These are phyloP conservation scores for Trametes gibbosa DNA, from an alignment of 768 basidiomycete genomes.

Conservation along the genomic window DNA sequence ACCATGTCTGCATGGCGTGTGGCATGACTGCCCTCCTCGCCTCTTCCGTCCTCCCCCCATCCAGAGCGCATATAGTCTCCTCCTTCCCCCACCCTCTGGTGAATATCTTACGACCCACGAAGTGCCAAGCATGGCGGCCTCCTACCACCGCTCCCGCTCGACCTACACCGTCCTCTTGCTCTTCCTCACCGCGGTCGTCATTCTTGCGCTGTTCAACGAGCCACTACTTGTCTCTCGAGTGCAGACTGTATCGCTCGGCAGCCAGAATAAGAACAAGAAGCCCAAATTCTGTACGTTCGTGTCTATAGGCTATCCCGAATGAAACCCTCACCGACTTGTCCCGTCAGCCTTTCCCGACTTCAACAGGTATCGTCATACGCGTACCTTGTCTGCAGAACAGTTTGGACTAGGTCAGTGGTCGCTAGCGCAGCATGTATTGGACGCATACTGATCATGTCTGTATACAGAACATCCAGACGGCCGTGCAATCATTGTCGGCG, in stretches of 20 bases:
- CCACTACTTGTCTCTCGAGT: slow-evolving; percentile 20
- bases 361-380: slow-evolving; percentile 42
- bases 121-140: slow-evolving; percentile 13
- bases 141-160: slow-evolving; percentile 15
- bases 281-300: slow-evolving; percentile 12
- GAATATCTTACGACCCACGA: neutral
- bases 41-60: neutral
- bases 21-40: neutral
- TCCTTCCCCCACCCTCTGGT: neutral
- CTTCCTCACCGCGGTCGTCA: slow-evolving; percentile 45
- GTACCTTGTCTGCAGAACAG: slow-evolving; percentile 43
- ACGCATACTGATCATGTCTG: neutral
- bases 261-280: slow-evolving; percentile 17
- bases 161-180: slow-evolving; percentile 35
- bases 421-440: neutral
- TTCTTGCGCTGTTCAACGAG: slow-evolving; percentile 30
- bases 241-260: slow-evolving; percentile 10
- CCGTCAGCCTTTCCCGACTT: slow-evolving; percentile 54
- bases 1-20: neutral
- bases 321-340: neutral
- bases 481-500: slow-evolving; percentile 78
- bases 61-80: slow-evolving; percentile 8
- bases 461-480: slow-evolving; percentile 45
- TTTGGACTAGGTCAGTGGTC: slow-evolving; percentile 51
- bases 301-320: neutral